A percentile compares a stretch with the other conserved stretches of the same genome.
phyloP scores from a whole-genome alignment of 345 rosid species.

The rapeseed (Brassica napus) region DNA sequence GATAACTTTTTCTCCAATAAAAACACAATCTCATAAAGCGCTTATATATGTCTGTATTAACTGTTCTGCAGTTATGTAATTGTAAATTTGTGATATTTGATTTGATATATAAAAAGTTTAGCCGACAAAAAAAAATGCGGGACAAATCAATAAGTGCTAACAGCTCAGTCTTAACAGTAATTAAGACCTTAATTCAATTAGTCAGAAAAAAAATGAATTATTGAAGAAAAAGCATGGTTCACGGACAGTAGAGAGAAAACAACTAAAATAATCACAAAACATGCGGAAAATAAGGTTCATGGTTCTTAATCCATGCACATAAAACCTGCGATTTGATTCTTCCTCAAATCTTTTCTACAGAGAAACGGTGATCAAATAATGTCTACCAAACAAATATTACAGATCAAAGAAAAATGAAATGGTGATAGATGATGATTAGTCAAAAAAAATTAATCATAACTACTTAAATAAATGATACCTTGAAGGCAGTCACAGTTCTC shows the following conservation, averaged over 20 bases:
- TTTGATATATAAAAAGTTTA: neutral
- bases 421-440: neutral
- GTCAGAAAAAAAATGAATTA: neutral
- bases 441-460: neutral
- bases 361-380: neutral
- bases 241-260: neutral
- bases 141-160: slow-evolving; percentile 18
- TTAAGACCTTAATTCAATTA: neutral
- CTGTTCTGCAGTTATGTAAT: no score
- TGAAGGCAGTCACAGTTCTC: slow-evolving; percentile 99
- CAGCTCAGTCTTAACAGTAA: slow-evolving; percentile 32
- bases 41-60: neutral
- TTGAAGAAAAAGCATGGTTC: neutral
- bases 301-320: neutral
- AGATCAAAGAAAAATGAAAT: neutral
- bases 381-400: neutral
- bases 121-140: neutral
- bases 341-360: neutral
- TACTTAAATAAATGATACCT: slow-evolving; percentile 39
- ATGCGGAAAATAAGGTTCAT: neutral
- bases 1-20: neutral
- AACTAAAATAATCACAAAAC: neutral
- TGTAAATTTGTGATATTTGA: no score
- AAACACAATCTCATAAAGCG: neutral
- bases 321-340: neutral